A percentile compares a stretch with the other conserved stretches of the same genome.
Evolutionary conservation across 768 basidiomycete genomes (phyloP).

Genomic region (Clavulina sp.): DNA sequence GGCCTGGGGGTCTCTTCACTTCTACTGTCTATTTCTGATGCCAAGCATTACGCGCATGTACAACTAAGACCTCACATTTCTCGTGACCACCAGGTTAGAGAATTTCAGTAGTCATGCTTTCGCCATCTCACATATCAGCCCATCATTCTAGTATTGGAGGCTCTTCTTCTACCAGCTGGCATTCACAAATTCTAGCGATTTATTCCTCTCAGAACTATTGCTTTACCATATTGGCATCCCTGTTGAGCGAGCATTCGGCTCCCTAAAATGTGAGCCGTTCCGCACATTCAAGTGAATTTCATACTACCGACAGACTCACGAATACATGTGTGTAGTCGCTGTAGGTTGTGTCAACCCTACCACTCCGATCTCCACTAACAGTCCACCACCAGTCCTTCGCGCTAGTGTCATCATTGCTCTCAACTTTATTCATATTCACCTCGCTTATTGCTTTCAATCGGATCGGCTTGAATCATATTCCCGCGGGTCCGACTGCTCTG

Average conservation of each 20-base stretch:
- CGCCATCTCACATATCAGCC: neutral
- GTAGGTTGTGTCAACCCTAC: neutral
- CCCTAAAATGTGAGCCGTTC: conserved; percentile 67
- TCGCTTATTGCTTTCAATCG: conserved; percentile 47
- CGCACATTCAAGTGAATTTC: conserved; percentile 18
- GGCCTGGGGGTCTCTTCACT: conserved; percentile 54
- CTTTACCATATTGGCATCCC: conserved; percentile 52
- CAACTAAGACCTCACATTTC: conserved; percentile 85
- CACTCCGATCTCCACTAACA: conserved; percentile 2
- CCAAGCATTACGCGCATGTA: conserved; percentile 78
- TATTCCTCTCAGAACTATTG: conserved; percentile 57
- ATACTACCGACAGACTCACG: neutral
- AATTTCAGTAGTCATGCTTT: conserved; percentile 6
- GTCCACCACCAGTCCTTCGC: conserved; percentile 44
- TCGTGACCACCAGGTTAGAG: conserved; percentile 65
- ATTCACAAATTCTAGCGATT: conserved; percentile 71
- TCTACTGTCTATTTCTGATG: conserved; percentile 56
- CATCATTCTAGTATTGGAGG: conserved; percentile 57
- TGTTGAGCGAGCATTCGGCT: conserved; percentile 76
- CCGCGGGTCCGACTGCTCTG: conserved; percentile 57
- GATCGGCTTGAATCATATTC: conserved; percentile 52
- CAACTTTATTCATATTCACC: conserved; percentile 50
- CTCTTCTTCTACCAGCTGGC: conserved; percentile 53
- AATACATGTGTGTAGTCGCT: neutral
- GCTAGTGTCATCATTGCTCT: conserved; percentile 45